These are phyloP conservation scores for Diplocarpon rosae DNA, from an alignment of 2,329 filamentous ascomycete species.

Conservation along the genomic window DNA sequence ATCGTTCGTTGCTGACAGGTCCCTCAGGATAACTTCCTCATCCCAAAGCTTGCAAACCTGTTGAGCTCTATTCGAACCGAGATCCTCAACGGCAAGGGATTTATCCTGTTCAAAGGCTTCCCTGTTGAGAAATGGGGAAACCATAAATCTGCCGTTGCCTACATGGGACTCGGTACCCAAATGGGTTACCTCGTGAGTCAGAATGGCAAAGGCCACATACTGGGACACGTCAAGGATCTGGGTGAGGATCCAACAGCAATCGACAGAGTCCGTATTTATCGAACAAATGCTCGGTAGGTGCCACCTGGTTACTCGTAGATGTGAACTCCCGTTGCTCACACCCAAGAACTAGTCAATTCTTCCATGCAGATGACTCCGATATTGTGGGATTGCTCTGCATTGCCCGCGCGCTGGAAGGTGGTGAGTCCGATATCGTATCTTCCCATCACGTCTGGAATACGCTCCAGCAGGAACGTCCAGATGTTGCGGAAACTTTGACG, in stretches of 20 bases:
- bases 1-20: not conserved
- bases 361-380: slow-evolving; percentile 75
- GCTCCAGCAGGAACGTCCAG: slow-evolving; percentile 62
- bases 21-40: slow-evolving; percentile 15
- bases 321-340: not conserved
- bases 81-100: slow-evolving; percentile 75
- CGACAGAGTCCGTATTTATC: slow-evolving; percentile 81
- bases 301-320: not conserved
- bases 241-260: slow-evolving; percentile 39
- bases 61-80: slow-evolving; percentile 49
- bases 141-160: slow-evolving; percentile 74
- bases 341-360: slow-evolving; percentile 46
- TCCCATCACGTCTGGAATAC: slow-evolving; percentile 75
- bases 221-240: slow-evolving; percentile 76
- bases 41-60: slow-evolving; percentile 44
- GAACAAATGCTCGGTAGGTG: slow-evolving; percentile 54
- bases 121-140: slow-evolving; percentile 66
- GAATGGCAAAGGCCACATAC: slow-evolving; percentile 73
- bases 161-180: slow-evolving; percentile 80
- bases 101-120: slow-evolving; percentile 81
- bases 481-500: slow-evolving; percentile 65
- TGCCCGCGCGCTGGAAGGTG: slow-evolving; percentile 65
- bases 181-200: slow-evolving; percentile 83
- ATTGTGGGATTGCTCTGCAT: slow-evolving; percentile 77
- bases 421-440: slow-evolving; percentile 72